A percentile compares a stretch with the other conserved stretches of the same genome.
phyloP scores from a whole-genome alignment of 2,329 filamentous ascomycete species.

The Fonsecaea pedrosoi region DNA sequence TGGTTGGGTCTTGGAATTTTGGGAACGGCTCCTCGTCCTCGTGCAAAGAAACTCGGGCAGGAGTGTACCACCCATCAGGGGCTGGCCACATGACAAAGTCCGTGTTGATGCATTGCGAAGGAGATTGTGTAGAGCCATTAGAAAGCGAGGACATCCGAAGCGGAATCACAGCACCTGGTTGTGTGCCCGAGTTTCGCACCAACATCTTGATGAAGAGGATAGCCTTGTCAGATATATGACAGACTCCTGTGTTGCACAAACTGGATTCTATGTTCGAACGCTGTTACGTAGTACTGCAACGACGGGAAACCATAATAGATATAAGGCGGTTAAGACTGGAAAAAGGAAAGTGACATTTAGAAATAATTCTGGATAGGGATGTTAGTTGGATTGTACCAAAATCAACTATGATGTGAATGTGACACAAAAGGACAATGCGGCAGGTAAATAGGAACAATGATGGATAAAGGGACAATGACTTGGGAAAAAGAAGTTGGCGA shows the following conservation, averaged over 20 bases:
- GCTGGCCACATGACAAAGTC: not conserved
- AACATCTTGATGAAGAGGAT: not conserved
- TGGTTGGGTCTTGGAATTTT: not conserved
- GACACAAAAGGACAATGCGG: not conserved
- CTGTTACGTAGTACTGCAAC: not conserved
- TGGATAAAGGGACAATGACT: not conserved
- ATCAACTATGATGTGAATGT: not conserved
- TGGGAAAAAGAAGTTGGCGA: not conserved
- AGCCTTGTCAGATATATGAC: not conserved
- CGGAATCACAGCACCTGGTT: not conserved
- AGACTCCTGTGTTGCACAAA: not conserved
- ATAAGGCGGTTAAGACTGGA: not conserved
- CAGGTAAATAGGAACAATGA: not conserved
- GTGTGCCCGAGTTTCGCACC: not conserved
- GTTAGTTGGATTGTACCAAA: not conserved
- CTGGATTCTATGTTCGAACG: not conserved
- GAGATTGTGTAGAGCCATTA: not conserved
- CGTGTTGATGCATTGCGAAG: not conserved
- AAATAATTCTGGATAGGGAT: not conserved
- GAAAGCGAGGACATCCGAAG: not conserved
- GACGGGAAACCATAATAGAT: not conserved
- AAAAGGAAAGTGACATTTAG: not conserved
- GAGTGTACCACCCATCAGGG: not conserved
- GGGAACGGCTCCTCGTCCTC: conserved; percentile 3
- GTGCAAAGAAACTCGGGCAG: not conserved